phyloP scores from a whole-genome alignment of 257 asterid genomes.

The Scutellaria barbata region DNA sequence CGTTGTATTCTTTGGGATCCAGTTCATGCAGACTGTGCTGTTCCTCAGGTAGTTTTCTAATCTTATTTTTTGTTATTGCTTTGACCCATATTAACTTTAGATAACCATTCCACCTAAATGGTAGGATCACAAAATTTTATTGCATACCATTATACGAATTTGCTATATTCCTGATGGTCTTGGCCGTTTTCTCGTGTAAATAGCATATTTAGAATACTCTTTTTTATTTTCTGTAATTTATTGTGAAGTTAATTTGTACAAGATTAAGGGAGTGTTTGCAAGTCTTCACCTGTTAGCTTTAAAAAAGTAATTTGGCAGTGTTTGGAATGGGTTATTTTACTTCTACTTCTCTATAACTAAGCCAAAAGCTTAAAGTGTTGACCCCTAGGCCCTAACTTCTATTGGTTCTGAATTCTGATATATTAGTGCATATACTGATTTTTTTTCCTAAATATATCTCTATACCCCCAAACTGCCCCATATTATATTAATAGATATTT shows the following conservation, averaged over 20 bases:
- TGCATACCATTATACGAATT: not conserved
- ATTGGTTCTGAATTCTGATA: too few species aligned
- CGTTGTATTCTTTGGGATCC: constrained; percentile 86
- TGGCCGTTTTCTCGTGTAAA: not conserved
- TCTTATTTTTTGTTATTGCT: constrained; percentile 4
- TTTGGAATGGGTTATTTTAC: not conserved
- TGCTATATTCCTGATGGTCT: not conserved
- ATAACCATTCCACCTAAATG: too few species aligned
- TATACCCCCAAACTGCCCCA: too few species aligned
- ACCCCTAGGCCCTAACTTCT: too few species aligned
- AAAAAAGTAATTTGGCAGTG: not conserved
- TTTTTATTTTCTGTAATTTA: constrained; percentile 3
- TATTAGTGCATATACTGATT: too few species aligned
- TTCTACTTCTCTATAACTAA: too few species aligned
- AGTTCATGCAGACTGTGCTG: constrained; percentile 91
- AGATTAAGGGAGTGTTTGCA: not conserved
- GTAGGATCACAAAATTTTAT: not conserved
- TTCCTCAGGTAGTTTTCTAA: constrained; percentile 70
- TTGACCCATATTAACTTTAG: constrained; percentile 12
- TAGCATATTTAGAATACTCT: not conserved
- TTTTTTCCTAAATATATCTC: too few species aligned
- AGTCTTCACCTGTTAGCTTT: not conserved
- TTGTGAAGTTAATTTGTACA: not conserved
- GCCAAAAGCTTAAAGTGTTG: too few species aligned
- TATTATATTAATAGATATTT: too few species aligned